Evolutionary conservation across 2,329 filamentous ascomycete genomes (phyloP).

Genomic region (Raffaelea ambrosiae): DNA sequence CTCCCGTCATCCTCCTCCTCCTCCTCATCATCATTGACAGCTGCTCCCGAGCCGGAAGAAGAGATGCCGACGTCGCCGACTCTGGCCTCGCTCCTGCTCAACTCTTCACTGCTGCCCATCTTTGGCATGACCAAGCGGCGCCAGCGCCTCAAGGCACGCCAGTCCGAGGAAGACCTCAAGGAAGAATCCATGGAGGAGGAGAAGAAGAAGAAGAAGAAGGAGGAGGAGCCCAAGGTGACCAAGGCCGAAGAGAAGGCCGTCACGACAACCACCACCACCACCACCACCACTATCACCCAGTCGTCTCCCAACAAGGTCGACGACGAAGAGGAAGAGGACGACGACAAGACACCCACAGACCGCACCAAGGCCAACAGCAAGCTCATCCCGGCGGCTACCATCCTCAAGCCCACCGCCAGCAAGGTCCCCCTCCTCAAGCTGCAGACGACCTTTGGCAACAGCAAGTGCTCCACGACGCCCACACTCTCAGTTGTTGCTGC

Average conservation of each 20-base stretch:
- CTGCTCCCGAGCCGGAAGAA: not conserved
- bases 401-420: not conserved
- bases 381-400: not conserved
- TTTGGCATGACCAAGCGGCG: conserved; percentile 1
- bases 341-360: no score
- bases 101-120: not conserved
- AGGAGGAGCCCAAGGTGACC: not conserved
- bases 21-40: no score
- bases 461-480: conserved; percentile 1
- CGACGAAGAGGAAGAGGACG: no score
- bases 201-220: not conserved
- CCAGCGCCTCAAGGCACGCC: not conserved
- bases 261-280: no score
- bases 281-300: no score
- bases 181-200: not conserved
- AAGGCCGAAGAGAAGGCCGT: no score
- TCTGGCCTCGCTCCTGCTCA: conserved; percentile 1
- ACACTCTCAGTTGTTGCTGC: no score
- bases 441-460: conserved; percentile 32
- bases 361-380: no score
- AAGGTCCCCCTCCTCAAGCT: conserved; percentile 25
- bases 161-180: not conserved
- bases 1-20: no score
- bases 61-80: not conserved
- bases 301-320: no score